Conservation (phyloP, 441 rosid species). For the Eutrema salsugineum region DNA sequence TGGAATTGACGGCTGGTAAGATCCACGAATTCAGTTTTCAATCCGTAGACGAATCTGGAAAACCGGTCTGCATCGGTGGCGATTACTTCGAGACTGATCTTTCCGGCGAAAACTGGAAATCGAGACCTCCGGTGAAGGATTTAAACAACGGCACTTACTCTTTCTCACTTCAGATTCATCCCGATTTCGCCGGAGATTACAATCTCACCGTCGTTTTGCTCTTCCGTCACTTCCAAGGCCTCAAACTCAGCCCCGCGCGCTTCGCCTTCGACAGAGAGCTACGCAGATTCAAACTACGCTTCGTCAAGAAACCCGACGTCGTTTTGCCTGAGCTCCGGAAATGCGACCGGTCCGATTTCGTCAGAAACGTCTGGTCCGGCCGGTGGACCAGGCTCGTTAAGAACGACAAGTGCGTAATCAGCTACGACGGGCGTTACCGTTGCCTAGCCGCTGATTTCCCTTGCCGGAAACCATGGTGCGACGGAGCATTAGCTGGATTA, state of each 20-base stretch:
- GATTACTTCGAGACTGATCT: slow-evolving; percentile 85
- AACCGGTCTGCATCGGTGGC: slow-evolving; percentile 60
- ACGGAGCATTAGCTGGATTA: slow-evolving; percentile 51
- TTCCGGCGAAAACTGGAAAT: slow-evolving; percentile 77
- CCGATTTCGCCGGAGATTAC: neutral
- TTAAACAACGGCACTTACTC: neutral
- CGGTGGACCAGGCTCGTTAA: slow-evolving; percentile 81
- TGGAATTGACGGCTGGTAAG: slow-evolving; percentile 59
- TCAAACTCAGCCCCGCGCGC: slow-evolving; percentile 49
- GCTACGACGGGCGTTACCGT: slow-evolving; percentile 66
- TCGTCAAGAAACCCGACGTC: slow-evolving; percentile 27
- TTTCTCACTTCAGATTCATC: neutral
- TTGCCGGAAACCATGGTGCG: slow-evolving; percentile 74
- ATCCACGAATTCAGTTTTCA: slow-evolving; percentile 55
- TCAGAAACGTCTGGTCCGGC: slow-evolving; percentile 61
- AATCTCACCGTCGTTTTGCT: slow-evolving; percentile 37
- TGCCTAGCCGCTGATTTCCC: slow-evolving; percentile 54
- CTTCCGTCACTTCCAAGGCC: slow-evolving; percentile 68
- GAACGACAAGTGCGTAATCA: slow-evolving; percentile 52
- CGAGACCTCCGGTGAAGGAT: slow-evolving; percentile 46
- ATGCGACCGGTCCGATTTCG: slow-evolving; percentile 56
- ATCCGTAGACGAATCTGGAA: slow-evolving; percentile 50
- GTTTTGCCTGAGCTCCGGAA: slow-evolving; percentile 39
- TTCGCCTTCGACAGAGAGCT: slow-evolving; percentile 51
- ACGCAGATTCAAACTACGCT: slow-evolving; percentile 42